phyloP scores from a whole-genome alignment of 2,329 filamentous ascomycete genomes.

The Fusarium neocosmosporiellum region DNA sequence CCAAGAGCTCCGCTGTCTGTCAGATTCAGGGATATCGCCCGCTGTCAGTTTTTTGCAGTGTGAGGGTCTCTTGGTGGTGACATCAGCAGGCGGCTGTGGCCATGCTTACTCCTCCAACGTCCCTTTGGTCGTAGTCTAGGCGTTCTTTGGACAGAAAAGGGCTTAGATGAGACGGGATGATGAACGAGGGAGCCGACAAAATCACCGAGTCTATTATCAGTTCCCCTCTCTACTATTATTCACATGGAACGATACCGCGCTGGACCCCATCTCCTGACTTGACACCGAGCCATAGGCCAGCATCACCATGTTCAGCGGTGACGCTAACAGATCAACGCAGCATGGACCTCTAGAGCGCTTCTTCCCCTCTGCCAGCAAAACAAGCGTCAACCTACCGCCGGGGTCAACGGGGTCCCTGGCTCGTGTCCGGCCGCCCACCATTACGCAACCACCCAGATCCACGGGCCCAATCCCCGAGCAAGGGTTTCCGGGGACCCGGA shows the following conservation, averaged over 20 bases:
- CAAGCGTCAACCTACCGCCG: slow-evolving; percentile 17
- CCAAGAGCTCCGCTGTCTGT: slow-evolving; percentile 13
- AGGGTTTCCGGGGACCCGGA: slow-evolving; percentile 2
- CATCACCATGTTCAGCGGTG: slow-evolving; percentile 2
- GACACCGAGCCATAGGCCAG: background rate
- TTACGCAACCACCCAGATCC: slow-evolving; percentile 31
- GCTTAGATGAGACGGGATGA: slow-evolving; percentile 6
- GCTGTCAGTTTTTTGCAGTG: background rate
- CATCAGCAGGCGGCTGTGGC: slow-evolving; percentile 32
- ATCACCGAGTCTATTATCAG: background rate
- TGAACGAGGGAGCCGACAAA: background rate
- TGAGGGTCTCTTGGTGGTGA: slow-evolving; percentile 34
- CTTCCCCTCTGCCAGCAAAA: slow-evolving; percentile 6
- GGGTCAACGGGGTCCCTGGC: slow-evolving; percentile 13
- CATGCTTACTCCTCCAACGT: slow-evolving; percentile 25
- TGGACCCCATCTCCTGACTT: slow-evolving; percentile 11
- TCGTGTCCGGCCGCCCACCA: slow-evolving; percentile 2
- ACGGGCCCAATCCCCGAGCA: slow-evolving; percentile 3
- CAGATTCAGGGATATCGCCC: slow-evolving; percentile 28
- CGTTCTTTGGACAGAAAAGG: background rate
- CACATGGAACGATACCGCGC: slow-evolving; percentile 11
- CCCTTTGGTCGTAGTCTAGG: background rate
- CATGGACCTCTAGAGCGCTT: background rate
- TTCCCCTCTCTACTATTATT: background rate
- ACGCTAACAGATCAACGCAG: slow-evolving; percentile 5